Base-by-base conservation (phyloP, 208 protist genomes). In the Trypanosoma theileri region DNA sequence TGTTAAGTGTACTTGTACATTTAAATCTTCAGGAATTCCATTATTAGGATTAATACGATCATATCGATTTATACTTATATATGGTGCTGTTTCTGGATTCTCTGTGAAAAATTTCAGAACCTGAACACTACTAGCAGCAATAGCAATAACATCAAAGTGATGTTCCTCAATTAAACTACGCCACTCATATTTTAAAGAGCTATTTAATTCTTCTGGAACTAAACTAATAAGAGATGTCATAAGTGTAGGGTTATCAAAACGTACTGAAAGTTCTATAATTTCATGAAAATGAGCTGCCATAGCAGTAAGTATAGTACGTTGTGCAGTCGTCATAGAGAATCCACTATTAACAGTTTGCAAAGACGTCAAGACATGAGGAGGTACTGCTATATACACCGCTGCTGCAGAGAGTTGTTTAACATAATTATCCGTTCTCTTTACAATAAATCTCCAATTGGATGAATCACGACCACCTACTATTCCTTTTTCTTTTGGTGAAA, bases 1-100 rank as follows among this genome's bases (percentile, higher is more conserved):
- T n/a, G 10, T 12, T n/a, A 17, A n/a, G 1, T n/a, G 2, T 48
- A n/a, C 44, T 14, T 1, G 16, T 14, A 48, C 16, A 6, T 16
- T 7, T 21, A 57, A 41, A 53, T 62, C 83, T 46, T 94, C 88
- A 17, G 83, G 81, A 61, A 89, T 45, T 9, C 88, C 88, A 26
- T 75, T 94, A n/a, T 63, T 62, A 17, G 75, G 46, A 56, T 94
- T 81, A 31, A 94, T 80, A 28, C 85, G 88, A 74, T 94, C 83
- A 73, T 94, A 94, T 19, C 81, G 78, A 65, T 88, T 79, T 21
- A 69, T 73, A 40, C 66, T 74, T 55, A 94, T 48, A 14, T 79
- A 77, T 35, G 66, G 16, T 16, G 62, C 52, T 48, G 75, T 44
- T 51, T 68, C 64, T 28, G 75, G 66, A 48, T 52, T 58, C 19